Percentiles rank a stretch among this genome's conserved stretches.
Conservation (phyloP, 1,139 yeast genomes). For the Yamadazyma taylorii region DNA sequence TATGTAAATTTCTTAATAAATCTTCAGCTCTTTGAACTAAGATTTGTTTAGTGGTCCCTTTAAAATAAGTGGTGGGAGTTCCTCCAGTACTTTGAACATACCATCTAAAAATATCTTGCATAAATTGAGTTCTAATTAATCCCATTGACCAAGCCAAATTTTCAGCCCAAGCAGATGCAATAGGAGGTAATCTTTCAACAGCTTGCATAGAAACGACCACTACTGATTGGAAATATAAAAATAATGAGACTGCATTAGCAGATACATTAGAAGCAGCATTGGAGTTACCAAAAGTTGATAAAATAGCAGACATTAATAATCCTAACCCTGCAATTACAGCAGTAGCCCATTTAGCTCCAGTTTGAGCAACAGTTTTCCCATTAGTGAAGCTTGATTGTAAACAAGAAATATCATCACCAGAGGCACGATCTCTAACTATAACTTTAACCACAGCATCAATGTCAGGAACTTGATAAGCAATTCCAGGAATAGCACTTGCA, state of each 20-base stretch:
- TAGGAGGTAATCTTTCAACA: conserved; percentile 74
- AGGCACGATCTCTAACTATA: conserved; percentile 32
- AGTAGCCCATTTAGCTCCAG: conserved; percentile 82
- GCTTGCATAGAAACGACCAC: conserved; percentile 72
- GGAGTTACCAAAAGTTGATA: conserved; percentile 75
- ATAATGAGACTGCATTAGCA: conserved; percentile 72
- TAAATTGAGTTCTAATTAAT: conserved; percentile 60
- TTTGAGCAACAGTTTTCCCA: conserved; percentile 73
- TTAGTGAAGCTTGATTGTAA: conserved; percentile 68
- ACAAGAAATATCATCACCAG: conserved; percentile 57
- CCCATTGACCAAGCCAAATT: conserved; percentile 89
- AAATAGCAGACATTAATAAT: conserved; percentile 62
- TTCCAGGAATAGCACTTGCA: conserved; percentile 59
- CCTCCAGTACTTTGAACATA: conserved; percentile 82
- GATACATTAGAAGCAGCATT: conserved; percentile 77
- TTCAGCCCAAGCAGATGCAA: conserved; percentile 79
- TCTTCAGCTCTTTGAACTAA: conserved; percentile 63
- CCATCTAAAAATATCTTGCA: conserved; percentile 82
- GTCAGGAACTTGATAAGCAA: conserved; percentile 75
- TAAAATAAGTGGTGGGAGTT: conserved; percentile 58
- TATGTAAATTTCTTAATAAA: conserved; percentile 25
- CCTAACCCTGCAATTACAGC: conserved; percentile 80
- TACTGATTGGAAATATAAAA: conserved; percentile 75
- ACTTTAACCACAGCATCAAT: conserved; percentile 72
- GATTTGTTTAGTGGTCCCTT: conserved; percentile 57